Conservation (phyloP, 768 basidiomycete species). For the Sporobolomyces roseus region DNA sequence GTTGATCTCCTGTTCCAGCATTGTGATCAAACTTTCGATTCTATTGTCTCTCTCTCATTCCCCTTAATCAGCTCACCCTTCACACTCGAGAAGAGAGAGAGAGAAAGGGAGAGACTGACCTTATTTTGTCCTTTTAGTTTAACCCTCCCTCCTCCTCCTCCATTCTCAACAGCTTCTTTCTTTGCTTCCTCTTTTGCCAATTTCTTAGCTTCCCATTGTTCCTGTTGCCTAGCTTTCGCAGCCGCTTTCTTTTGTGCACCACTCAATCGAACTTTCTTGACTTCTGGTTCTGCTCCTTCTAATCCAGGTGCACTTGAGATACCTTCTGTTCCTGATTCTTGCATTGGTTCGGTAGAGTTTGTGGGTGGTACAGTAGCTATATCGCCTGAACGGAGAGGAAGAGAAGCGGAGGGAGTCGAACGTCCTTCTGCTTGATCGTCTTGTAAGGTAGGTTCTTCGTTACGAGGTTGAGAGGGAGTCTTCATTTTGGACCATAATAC, state of each 20-base stretch:
- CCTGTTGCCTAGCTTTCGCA: constrained; percentile 67
- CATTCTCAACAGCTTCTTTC: constrained; percentile 31
- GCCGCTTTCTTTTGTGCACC: constrained; percentile 53
- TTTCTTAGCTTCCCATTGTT: constrained; percentile 50
- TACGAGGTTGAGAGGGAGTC: neutral
- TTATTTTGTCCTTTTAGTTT: constrained; percentile 67
- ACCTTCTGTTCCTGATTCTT: neutral
- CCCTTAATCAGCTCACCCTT: neutral
- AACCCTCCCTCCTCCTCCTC: constrained; percentile 42
- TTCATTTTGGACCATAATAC: constrained; percentile 38
- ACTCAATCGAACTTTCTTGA: constrained; percentile 46
- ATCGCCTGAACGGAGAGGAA: constrained; percentile 6
- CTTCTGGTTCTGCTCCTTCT: constrained; percentile 41
- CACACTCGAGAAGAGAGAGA: neutral
- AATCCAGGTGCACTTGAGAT: constrained; percentile 1
- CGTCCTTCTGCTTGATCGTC: constrained; percentile 39
- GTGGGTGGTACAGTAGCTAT: constrained; percentile 4
- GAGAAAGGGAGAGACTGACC: constrained; percentile 53
- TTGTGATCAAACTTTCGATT: constrained; percentile 33
- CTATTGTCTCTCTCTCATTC: neutral
- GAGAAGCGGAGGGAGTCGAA: constrained; percentile 1
- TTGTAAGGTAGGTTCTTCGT: neutral
- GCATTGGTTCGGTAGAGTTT: constrained; percentile 4
- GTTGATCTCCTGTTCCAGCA: constrained; percentile 50
- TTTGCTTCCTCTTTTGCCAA: constrained; percentile 44